Conservation (phyloP, 805 yeast species). For the Schwanniomyces polymorphus region DNA sequence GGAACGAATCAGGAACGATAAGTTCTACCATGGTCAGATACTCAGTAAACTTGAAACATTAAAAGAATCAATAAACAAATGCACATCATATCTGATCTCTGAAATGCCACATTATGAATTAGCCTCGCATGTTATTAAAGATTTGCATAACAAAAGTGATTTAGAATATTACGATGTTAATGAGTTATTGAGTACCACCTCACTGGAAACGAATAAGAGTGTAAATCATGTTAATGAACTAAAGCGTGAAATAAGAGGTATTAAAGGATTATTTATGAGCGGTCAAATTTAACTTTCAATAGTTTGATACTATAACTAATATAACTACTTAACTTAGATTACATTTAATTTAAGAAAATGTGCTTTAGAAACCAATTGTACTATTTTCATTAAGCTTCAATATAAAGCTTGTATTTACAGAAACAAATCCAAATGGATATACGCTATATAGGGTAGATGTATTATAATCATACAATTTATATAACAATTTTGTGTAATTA, state of each 20-base stretch:
- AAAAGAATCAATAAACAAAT: conserved; percentile 17
- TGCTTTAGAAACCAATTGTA: too few relatives aligned
- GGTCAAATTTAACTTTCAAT: conserved; percentile 36
- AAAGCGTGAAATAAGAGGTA: conserved; percentile 37
- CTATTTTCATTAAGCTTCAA: too few relatives aligned
- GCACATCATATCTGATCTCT: conserved; percentile 23
- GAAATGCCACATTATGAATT: conserved; percentile 35
- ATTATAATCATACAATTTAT: too few relatives aligned
- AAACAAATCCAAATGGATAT: too few relatives aligned
- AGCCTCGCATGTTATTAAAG: conserved; percentile 28
- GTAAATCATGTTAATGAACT: conserved; percentile 33
- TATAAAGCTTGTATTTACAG: too few relatives aligned
- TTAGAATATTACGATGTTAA: conserved; percentile 30
- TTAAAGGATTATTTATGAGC: conserved; percentile 46
- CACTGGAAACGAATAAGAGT: conserved; percentile 7
- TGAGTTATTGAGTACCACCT: conserved; percentile 22
- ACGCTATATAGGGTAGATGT: too few relatives aligned
- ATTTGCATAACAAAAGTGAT: conserved; percentile 36
- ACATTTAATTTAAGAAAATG: too few relatives aligned
- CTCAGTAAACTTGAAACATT: conserved; percentile 22
- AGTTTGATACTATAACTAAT: background rate
- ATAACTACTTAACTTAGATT: too few relatives aligned
- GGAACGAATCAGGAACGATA: conserved; percentile 18
- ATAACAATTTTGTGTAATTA: background rate
- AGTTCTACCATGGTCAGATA: conserved; percentile 23